phyloP scores from a whole-genome alignment of 2,329 filamentous ascomycete genomes.

The Akanthomyces uredinophilus region DNA sequence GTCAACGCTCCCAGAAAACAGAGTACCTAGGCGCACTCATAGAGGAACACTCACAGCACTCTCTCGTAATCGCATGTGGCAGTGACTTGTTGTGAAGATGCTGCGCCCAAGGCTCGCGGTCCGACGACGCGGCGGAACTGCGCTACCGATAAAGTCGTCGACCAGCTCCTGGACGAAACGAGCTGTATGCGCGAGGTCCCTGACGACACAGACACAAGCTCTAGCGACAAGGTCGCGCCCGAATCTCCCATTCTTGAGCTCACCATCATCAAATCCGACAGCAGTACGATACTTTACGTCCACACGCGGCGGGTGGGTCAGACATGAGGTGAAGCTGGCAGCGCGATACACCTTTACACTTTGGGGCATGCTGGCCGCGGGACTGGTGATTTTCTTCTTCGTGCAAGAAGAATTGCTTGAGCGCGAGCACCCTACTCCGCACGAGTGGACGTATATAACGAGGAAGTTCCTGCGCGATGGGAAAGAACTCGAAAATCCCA shows the following conservation, averaged over 20 bases:
- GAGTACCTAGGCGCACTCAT: background rate
- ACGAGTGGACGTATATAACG: conserved; percentile 72
- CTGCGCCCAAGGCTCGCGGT: conserved; percentile 37
- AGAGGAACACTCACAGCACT: background rate
- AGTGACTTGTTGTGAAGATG: background rate
- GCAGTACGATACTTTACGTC: conserved; percentile 73
- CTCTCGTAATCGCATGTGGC: background rate
- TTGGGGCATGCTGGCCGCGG: conserved; percentile 58
- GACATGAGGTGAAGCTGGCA: conserved; percentile 64
- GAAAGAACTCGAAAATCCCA: conserved; percentile 51
- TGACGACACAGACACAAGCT: conserved; percentile 25
- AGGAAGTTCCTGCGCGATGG: conserved; percentile 64
- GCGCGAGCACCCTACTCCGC: conserved; percentile 70
- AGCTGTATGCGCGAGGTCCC: conserved; percentile 21
- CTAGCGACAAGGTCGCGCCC: conserved; percentile 29
- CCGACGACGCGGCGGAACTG: conserved; percentile 26
- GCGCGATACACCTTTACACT: conserved; percentile 62
- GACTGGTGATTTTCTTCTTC: conserved; percentile 58
- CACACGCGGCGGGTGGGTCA: conserved; percentile 65
- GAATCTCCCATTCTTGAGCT: conserved; percentile 44
- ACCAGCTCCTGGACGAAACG: background rate
- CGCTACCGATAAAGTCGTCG: conserved; percentile 17
- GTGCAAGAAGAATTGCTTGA: conserved; percentile 72
- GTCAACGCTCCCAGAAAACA: background rate
- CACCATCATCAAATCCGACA: conserved; percentile 44